Evolutionary conservation across 1,284 basidiomycete genomes (phyloP), one percentile per base, ranked within the genome.

Genomic region (Ceratobasidium sp.): DNA sequence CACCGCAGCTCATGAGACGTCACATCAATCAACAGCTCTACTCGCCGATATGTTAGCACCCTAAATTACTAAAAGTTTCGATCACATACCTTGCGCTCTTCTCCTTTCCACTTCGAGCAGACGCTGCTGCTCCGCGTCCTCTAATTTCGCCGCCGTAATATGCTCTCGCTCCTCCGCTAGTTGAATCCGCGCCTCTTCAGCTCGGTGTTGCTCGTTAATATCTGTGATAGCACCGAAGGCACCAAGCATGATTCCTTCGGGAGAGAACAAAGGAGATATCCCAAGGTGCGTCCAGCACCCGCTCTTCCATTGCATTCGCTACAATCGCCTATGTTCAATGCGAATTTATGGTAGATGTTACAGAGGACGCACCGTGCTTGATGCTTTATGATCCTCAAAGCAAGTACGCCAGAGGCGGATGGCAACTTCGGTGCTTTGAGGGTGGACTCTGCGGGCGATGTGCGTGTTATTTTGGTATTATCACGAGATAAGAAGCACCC

Each of bases 1-100:
- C 11, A 56, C 67, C 67, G 29, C 15, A 80, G 71, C 66, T 80
- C 80, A 57, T 80, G 80, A 19, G 80, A 80, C 15, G 80, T 80
- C 22, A 80, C 80, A 50, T 80, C 80, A 22, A 80, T 80, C 22
- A 80, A 73, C 31, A 80, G 77, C 74, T 80, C 80, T 79, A 53
- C 8, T 45, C 14, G 41, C 27, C 14, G 53, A n/a, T 47, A 41
- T 48, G n/a, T 24, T 1, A 41, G 48, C 36, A 29, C 62, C 29
- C 19, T 15, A 63, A 51, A 29, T 60, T 9, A 27, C 36, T 11
- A 5, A 50, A 31, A 54, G 24, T 36, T 50, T 19, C 54, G 27
- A 17, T 51, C 17, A 33, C 50, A 48, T 66, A 79, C 79, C 79
- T 78, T 80, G 80, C 19, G 76, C 79, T 36, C 79, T 73, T 45